Base-by-base conservation (phyloP, 2,329 filamentous ascomycete genomes). In the Chrysoporthe deuterocubensis region DNA sequence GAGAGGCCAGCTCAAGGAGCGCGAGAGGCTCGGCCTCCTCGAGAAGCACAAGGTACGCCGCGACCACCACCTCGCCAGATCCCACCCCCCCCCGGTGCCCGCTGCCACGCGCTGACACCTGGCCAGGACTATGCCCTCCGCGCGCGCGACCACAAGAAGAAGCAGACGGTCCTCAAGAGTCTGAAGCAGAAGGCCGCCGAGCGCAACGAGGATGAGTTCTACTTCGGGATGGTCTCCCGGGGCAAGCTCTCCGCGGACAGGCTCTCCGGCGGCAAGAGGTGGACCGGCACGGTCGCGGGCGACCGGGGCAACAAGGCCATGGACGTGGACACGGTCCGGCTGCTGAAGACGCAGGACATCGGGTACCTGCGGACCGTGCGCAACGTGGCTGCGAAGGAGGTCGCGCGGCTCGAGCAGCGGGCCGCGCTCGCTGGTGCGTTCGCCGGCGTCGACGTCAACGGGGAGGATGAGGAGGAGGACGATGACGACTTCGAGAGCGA, bases 1-100 rank as follows among this genome's bases (percentile, higher is more conserved):
- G 85, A 91, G 96, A 74, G 92, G 92, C 46, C 96, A 98, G 79
- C 92, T 94, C 52, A 80, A 88, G 71, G 92, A 94, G 77, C 92
- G 96, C 64, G 84, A 90, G 72, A 93, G 93, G 83, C 93, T 94
- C 81, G 96, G 96, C 71, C 87, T 98, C 32, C 89, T 98, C 70
- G 96, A 98, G 80, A 98, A 99, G 82, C 92, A 96, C 85, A 97
- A 97, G 83, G 90, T 90, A 76, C 54, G 76, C 71, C 52, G 26
- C 16, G 40, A 34, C 16, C 14, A 4, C 50, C n/a, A 37, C 42
- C 13, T 4, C 50, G 8, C 21, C 4, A 4, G 16, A 3, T 26
- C 14, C 5, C 16, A 32, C 21, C 14, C 32, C 32, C 50, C 32
- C 6, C 46, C 21, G n/a, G 2, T 21, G 18, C 58, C 58, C 59